phyloP scores from a whole-genome alignment of 1,139 yeast species.

The Yamadazyma mexicana region DNA sequence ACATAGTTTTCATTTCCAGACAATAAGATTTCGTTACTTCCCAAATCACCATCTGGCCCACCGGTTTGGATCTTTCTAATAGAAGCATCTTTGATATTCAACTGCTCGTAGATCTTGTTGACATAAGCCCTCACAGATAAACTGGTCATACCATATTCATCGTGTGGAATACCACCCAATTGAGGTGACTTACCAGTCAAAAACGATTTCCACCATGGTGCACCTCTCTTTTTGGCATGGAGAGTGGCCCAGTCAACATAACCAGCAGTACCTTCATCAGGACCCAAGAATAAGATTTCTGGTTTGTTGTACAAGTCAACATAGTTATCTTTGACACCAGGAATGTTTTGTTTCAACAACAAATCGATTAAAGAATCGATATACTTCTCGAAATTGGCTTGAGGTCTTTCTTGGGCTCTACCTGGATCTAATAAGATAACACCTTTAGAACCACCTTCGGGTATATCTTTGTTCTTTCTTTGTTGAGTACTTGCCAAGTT shows the following conservation, averaged over 20 bases:
- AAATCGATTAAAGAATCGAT: slow-evolving; percentile 89
- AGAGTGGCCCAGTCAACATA: slow-evolving; percentile 98
- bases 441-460: slow-evolving; percentile 99
- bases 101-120: slow-evolving; percentile 81
- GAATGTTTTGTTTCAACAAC: slow-evolving; percentile 68
- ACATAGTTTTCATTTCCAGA: slow-evolving; percentile 81
- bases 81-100: slow-evolving; percentile 53
- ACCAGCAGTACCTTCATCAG: slow-evolving; percentile 97
- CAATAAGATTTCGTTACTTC: slow-evolving; percentile 88
- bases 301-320: slow-evolving; percentile 82
- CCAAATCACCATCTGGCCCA: slow-evolving; percentile 98
- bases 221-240: slow-evolving; percentile 91
- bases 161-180: slow-evolving; percentile 98
- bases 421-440: slow-evolving; percentile 84
- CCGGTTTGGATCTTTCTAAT: slow-evolving; percentile 92
- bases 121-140: slow-evolving; percentile 92
- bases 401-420: slow-evolving; percentile 78
- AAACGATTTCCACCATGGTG: slow-evolving; percentile 99
- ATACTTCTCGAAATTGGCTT: slow-evolving; percentile 87
- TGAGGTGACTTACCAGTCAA: slow-evolving; percentile 93
- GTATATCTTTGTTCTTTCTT: slow-evolving; percentile 95
- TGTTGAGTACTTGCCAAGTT: slow-evolving; percentile 96
- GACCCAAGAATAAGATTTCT: slow-evolving; percentile 95
- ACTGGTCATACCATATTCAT: slow-evolving; percentile 97
- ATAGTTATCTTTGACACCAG: slow-evolving; percentile 80